These are phyloP conservation scores for Fusarium dlaminii DNA, from an alignment of 2,329 filamentous ascomycete genomes.

Conservation along the genomic window DNA sequence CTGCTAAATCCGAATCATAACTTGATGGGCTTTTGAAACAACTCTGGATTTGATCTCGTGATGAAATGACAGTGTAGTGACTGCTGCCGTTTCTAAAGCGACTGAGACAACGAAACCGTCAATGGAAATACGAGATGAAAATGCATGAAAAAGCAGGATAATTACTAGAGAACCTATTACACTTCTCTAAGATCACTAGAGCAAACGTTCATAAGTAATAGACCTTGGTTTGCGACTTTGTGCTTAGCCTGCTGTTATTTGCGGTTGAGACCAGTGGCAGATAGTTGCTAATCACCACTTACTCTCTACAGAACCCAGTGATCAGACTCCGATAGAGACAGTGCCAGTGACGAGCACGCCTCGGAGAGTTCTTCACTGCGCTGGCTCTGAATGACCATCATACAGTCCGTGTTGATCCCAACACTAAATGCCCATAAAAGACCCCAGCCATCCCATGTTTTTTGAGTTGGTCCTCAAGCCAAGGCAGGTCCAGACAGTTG, in stretches of 20 bases:
- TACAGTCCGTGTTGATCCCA: background rate
- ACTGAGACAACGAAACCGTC: background rate
- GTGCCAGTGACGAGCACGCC: background rate
- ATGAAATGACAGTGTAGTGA: background rate
- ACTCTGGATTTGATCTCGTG: fast-evolving
- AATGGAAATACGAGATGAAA: background rate
- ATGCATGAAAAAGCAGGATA: too few relatives aligned
- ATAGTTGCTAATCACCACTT: background rate
- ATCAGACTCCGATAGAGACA: background rate
- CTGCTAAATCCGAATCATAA: background rate
- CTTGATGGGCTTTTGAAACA: background rate
- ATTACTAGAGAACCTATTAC: fast-evolving
- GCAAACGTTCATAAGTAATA: fast-evolving
- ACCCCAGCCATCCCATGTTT: background rate
- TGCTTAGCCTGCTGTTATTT: background rate
- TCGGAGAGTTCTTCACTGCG: background rate
- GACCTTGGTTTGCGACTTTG: background rate
- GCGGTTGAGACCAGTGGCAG: background rate
- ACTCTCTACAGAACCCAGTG: background rate
- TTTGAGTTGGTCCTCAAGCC: background rate
- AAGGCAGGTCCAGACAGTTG: background rate
- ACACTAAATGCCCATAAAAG: background rate
- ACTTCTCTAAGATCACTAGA: background rate
- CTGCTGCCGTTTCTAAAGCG: fast-evolving
- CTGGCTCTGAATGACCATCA: too few relatives aligned